Base-by-base conservation (phyloP, 495 filamentous ascomycete genomes). In the Cairneyella variabilis region DNA sequence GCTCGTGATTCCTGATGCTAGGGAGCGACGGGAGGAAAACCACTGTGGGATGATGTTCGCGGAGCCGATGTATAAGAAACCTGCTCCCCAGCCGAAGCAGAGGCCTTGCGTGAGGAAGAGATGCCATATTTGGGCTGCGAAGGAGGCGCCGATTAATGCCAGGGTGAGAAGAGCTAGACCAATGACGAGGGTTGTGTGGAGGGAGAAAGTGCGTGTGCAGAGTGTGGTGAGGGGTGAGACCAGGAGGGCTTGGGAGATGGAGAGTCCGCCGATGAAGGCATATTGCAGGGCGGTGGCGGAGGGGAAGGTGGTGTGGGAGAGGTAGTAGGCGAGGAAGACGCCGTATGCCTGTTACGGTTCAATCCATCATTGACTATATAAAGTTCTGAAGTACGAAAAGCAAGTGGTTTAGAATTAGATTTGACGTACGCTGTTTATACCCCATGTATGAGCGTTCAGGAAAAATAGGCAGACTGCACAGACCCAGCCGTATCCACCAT, bases 31-130 rank as follows among this genome's bases (percentile, higher is more conserved):
- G 27, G 78, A 80, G 22, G 69, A 70, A 67, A 93, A 93, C 90
- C 90, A 93, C 59, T 92, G 88, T 2, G 88, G 80, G 0, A 86
- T 73, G 12, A 91, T 79, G n/a, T 82, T 79, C 1, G 86, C 82
- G 21, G 78, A 85, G 16, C 81, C 76, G 7, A 85, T 85, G 66
- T 89, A 95, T 16, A 84, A 75, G 49, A 93, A 85, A 1, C 89
- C 87, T 68, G 91, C 78, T 0, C 86, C 89, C 38, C 82, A 64
- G 23, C 89, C 89, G 50, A 92, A 88, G 46, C 83, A 79, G 7
- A 91, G 67, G 8, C 89, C 90, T 64, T 95, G 89, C 44, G 78
- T 81, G 3, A 95, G 77, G 50, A 89, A 82, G 25, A 90, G 75
- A 30, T 89, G 85, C 85, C 85, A 91, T 59, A 85, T 75, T 36